Conservation (phyloP, 108 stramenopile species). For the Skeletonema costatum region DNA sequence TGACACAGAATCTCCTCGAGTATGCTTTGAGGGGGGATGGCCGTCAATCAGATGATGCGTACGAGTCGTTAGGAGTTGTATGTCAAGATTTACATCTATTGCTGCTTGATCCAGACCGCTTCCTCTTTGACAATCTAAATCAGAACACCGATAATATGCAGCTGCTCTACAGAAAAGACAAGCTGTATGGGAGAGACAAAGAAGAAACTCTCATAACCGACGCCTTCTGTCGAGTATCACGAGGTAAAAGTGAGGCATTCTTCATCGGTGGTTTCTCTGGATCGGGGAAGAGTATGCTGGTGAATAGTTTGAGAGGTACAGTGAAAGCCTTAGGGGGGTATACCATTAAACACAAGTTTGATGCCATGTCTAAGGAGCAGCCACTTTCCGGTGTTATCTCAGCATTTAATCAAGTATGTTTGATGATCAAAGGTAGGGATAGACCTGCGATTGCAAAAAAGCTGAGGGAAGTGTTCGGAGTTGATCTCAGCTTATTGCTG, state of each 20-base stretch:
- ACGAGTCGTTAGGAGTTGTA: background rate
- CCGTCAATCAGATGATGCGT: background rate
- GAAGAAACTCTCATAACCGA: slow-evolving; percentile 18
- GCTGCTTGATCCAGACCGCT: slow-evolving; percentile 8
- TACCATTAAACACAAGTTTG: slow-evolving; percentile 24
- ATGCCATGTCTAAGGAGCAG: slow-evolving; percentile 10
- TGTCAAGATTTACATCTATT: background rate
- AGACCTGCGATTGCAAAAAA: slow-evolving; percentile 8
- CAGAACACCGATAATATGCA: background rate
- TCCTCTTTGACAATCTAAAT: background rate
- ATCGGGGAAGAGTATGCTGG: slow-evolving; percentile 20
- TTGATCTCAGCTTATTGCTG: slow-evolving; percentile 11
- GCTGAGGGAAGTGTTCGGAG: slow-evolving; percentile 10
- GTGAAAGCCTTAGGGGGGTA: slow-evolving; percentile 27
- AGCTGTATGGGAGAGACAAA: slow-evolving; percentile 26
- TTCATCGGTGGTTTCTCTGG: slow-evolving; percentile 33
- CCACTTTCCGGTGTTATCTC: slow-evolving; percentile 23
- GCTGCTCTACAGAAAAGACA: background rate
- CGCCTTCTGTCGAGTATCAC: slow-evolving; percentile 24
- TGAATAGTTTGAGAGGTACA: slow-evolving; percentile 10
- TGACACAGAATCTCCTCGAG: slow-evolving; percentile 5
- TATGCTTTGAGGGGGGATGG: background rate
- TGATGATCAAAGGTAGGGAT: slow-evolving; percentile 3
- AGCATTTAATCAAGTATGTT: slow-evolving; percentile 30
- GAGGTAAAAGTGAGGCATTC: slow-evolving; percentile 26